These are phyloP conservation scores for Phytophthora megakarya DNA, from an alignment of 352 stramenopile species.

Conservation along the genomic window DNA sequence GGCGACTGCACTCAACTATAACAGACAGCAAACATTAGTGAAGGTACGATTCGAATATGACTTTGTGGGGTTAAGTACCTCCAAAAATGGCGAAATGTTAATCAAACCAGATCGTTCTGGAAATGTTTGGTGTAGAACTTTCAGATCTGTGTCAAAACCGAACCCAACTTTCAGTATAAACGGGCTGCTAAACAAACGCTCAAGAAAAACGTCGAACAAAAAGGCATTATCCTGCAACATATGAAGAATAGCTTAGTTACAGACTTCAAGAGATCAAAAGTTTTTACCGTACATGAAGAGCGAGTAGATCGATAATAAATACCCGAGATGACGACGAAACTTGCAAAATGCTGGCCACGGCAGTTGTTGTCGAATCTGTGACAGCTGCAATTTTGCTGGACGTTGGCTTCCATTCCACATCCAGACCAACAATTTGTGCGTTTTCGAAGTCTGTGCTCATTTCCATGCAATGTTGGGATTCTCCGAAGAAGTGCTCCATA, in stretches of 20 bases:
- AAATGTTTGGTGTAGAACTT: constrained; percentile 79
- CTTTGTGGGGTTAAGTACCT: constrained; percentile 35
- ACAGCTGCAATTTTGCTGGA: constrained; percentile 43
- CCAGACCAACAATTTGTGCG: constrained; percentile 49
- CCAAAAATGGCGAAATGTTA: constrained; percentile 50
- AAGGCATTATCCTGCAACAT: constrained; percentile 43
- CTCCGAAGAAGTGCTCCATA: constrained; percentile 38
- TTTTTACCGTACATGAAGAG: constrained; percentile 47
- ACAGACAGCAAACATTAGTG: constrained; percentile 4
- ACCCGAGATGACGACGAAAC: constrained; percentile 51
- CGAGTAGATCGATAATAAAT: constrained; percentile 68
- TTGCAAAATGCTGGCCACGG: constrained; percentile 67
- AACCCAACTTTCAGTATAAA: constrained; percentile 64
- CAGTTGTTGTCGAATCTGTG: constrained; percentile 28
- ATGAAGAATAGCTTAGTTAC: not conserved
- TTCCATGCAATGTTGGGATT: not conserved
- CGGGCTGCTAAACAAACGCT: constrained; percentile 39
- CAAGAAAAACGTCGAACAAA: constrained; percentile 57
- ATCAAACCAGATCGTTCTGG: constrained; percentile 49
- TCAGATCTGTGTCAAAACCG: constrained; percentile 72
- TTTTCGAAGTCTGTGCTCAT: not conserved
- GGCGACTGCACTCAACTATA: constrained; percentile 44
- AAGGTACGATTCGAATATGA: not conserved
- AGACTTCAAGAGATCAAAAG: no score
- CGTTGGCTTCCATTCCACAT: constrained; percentile 77